A percentile compares a stretch with the other conserved stretches of the same genome.
phyloP scores from a whole-genome alignment of 2,329 filamentous ascomycete species.

The Fusarium tricinctum region DNA sequence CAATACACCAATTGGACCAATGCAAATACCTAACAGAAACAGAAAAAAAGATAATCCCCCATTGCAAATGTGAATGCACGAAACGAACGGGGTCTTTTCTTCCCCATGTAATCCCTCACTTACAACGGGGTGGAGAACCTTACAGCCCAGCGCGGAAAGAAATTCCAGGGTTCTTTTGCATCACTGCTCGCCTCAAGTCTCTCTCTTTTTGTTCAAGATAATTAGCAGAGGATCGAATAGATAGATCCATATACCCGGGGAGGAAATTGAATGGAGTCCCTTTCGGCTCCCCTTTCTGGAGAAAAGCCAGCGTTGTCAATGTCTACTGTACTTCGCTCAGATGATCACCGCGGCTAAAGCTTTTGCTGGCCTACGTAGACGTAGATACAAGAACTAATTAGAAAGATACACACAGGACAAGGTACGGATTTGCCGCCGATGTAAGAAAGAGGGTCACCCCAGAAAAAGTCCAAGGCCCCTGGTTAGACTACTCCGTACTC shows the following conservation, averaged over 20 bases:
- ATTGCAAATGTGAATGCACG: not conserved
- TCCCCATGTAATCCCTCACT: conserved; percentile 12
- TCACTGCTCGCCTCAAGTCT: not conserved
- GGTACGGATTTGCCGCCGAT: conserved; percentile 34
- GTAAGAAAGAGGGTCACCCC: conserved; percentile 34
- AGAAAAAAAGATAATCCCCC: not conserved
- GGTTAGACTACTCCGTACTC: conserved; percentile 1
- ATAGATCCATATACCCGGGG: conserved; percentile 37
- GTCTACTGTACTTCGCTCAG: conserved; percentile 18
- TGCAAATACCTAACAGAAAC: conserved; percentile 33
- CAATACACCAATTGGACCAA: conserved; percentile 33
- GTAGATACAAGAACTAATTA: not conserved
- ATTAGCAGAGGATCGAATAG: not conserved
- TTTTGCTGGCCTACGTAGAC: not conserved
- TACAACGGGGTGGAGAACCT: conserved; percentile 1
- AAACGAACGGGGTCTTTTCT: not conserved
- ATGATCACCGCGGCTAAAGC: conserved; percentile 12
- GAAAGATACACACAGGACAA: conserved; percentile 10
- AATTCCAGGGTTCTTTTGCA: not conserved
- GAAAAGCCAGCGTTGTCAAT: conserved; percentile 3
- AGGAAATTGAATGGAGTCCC: not conserved
- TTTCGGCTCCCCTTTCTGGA: not conserved
- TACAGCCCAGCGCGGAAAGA: not conserved
- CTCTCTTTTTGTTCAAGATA: not conserved
- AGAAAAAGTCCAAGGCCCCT: conserved; percentile 32